phyloP scores from a whole-genome alignment of 2,329 filamentous ascomycete species.

The Paraphaeosphaeria minitans region DNA sequence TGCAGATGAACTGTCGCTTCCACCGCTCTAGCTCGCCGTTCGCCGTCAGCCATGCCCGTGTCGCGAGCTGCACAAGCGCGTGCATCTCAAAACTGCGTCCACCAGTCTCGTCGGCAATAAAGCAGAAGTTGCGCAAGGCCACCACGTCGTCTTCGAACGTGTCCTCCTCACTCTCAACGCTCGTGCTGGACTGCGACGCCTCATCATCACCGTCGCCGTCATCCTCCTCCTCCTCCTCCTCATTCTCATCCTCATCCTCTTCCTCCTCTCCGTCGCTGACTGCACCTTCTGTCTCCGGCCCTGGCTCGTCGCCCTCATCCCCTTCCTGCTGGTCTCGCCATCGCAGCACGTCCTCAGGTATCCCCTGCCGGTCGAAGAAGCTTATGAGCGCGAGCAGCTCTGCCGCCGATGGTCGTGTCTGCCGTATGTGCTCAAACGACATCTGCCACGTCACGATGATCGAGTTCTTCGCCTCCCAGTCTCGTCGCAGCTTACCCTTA shows the following conservation, averaged over 20 bases:
- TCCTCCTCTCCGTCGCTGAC: too few species aligned
- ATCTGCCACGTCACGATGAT: slow-evolving; percentile 1
- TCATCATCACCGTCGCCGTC: slow-evolving; percentile 4
- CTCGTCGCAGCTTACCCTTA: slow-evolving; percentile 3
- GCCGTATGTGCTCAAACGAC: slow-evolving; percentile 6
- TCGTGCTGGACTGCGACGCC: too few species aligned
- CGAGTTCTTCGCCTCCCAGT: slow-evolving; percentile 6
- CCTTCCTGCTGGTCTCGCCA: neutral
- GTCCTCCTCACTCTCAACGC: slow-evolving; percentile 19
- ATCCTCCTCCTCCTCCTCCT: neutral
- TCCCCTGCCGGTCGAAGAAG: slow-evolving; percentile 6
- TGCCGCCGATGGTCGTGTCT: slow-evolving; percentile 11
- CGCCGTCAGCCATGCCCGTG: slow-evolving; percentile 14
- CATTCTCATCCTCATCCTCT: too few species aligned
- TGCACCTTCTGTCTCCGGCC: neutral
- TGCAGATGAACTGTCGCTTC: slow-evolving; percentile 14
- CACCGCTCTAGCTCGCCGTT: slow-evolving; percentile 10
- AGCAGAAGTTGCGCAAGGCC: slow-evolving; percentile 18
- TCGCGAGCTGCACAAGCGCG: slow-evolving; percentile 19
- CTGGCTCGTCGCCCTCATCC: neutral
- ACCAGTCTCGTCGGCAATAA: slow-evolving; percentile 14
- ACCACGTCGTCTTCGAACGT: slow-evolving; percentile 17
- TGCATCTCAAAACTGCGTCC: slow-evolving; percentile 14
- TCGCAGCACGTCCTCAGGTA: neutral
- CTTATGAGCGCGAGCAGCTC: slow-evolving; percentile 10